Percentiles rank a stretch among this genome's conserved stretches.
Evolutionary conservation across 2,329 filamentous ascomycete genomes (phyloP).

Genomic region (Pseudogymnoascus sp.): DNA sequence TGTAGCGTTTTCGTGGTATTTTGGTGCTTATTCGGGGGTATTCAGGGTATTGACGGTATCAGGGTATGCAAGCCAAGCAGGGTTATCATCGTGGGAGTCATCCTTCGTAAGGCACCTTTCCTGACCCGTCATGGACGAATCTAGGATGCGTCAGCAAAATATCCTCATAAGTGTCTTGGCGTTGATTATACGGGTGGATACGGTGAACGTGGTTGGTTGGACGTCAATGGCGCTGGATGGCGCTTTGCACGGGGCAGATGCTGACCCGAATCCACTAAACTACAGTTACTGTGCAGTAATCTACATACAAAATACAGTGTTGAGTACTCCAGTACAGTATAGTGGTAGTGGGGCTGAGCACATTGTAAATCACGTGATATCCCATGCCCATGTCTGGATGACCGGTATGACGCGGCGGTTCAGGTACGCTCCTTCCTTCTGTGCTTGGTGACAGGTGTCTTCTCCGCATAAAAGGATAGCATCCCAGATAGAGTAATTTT

Average conservation of each 20-base stretch:
- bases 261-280: background rate
- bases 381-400: background rate
- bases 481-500: background rate
- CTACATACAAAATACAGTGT: too few species aligned
- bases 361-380: background rate
- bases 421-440: background rate
- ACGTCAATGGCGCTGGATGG: background rate
- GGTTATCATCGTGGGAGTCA: background rate
- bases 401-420: background rate
- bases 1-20: background rate
- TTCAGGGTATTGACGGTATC: background rate
- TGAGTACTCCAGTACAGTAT: too few species aligned
- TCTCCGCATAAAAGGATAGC: background rate
- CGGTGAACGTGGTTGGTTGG: background rate
- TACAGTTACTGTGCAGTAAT: too few species aligned
- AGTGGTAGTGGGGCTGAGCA: background rate
- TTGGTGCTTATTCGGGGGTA: background rate
- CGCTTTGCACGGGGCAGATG: conserved; percentile 1
- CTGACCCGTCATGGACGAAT: background rate
- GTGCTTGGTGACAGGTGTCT: background rate
- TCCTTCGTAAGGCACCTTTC: background rate
- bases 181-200: conserved; percentile 6
- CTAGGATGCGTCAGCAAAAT: background rate
- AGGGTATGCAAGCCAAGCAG: background rate
- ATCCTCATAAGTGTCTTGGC: background rate